Evolutionary conservation across 805 yeast species (phyloP), one percentile per base, ranked within the genome.

Genomic region (Hanseniaspora jakobsenii): DNA sequence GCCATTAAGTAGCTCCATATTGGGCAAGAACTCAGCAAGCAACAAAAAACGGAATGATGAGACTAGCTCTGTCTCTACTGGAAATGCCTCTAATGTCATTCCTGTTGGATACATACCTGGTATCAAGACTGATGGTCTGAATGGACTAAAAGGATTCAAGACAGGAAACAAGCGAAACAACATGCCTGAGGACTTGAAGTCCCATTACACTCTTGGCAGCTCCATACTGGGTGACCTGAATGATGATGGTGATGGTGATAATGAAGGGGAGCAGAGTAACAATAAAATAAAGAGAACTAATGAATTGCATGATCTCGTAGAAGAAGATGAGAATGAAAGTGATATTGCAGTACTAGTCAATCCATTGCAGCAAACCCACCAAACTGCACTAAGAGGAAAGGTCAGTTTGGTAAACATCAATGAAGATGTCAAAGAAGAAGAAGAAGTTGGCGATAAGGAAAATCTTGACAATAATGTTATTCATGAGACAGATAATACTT

Each of bases 61-160:
- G 27, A 47, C 47, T 9, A 44, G 47, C n/a, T 44, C 44, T 35
- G 43, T 43, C 2, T 45, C 48, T 6, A 45, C 48, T n/a, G 42
- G 91, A 9, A 75, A 80, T 53, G 93, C 93, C 3, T 81, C 94
- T 12, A 86, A 87, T 60, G 77, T 87, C 51, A 71, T 87, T 49
- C 95, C 95, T 16, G 80, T 89, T 47, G 94, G 94, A 2, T 87
- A 86, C 57, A 83, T 87, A 48, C 97, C 96, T 0, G 96, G 96
- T 29, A 95, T 86, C 36, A 82, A 86, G 4, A 46, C 36, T 31
- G 45, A 64, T 66, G 57, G 24, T 49, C 53, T 30, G 50, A 48
- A 34, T 27, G 44, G 42, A 30, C 41, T 30, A 50, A 48, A 34
- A 30, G 44, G 42, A 30, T 44, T 38, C 18, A 32, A 23, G 32